Evolutionary conservation across 2,329 filamentous ascomycete species (phyloP), one percentile per base, ranked within the genome.

Genomic region (Huntiella abstrusa): DNA sequence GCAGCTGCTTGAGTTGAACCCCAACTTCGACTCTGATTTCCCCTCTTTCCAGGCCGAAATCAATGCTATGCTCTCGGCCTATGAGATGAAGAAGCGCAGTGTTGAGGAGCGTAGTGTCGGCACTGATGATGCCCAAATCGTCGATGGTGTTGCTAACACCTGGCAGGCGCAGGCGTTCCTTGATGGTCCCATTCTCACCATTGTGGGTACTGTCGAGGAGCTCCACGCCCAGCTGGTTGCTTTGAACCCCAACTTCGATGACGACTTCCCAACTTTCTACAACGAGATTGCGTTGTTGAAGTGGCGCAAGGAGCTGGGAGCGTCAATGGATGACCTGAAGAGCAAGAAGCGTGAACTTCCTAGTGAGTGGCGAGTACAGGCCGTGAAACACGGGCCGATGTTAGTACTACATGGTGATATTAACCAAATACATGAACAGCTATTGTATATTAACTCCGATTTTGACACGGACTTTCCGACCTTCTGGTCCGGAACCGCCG

Each of bases 181-280:
- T 2, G 35, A 48, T n/a, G 49, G 51, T 12, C 52, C 42, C 1
- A 44, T 37, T 11, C 19, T 52, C 8, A 43, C 28, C 15, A 43
- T 54, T n/a, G 50, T 47, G 17, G 52, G 53, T 19, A 54, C 53
- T 33, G 36, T 53, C 19, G 32, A 54, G 46, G 40, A 54, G 33
- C 43, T 54, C 11, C 45, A 51, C 41, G 41, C 16, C 8, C 42
- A 50, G 41, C 46, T 52, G 11, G 17, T 49, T 11, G 37, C 49
- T 36, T 40, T 53, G 10, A 53, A 54, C 41, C 51, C 51, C 28
- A 46, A 54, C 47, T 54, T 46, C 43, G 48, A 52, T 4, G 12
- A 39, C 6, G 42, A 50, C 10, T 53, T 49, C 46, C 43, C 36
- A 12, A 7, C 13, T 15, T 46, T 46, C n/a, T 33, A 41, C 8